Conservation (phyloP, 768 basidiomycete genomes). For the Lentinula edodes region DNA sequence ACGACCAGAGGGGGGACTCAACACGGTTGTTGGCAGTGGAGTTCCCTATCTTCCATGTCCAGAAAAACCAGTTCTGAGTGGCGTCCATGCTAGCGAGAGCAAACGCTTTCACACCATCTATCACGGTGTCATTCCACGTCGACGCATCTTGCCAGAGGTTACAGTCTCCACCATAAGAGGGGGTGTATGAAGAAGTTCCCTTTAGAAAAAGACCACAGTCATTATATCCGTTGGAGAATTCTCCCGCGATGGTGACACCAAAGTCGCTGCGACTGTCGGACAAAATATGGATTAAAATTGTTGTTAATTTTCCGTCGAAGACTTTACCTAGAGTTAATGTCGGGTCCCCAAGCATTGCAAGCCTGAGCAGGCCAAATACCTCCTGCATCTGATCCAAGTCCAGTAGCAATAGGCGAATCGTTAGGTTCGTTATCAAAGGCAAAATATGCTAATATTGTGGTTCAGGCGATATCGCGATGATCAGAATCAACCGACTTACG, state of each 20-base stretch:
- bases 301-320: no score
- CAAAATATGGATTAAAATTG: background rate
- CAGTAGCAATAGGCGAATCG: conserved; percentile 24
- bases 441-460: conserved; percentile 25
- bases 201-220: conserved; percentile 47
- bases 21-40: conserved; percentile 45
- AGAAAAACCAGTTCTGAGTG: conserved; percentile 65
- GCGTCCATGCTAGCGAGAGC: conserved; percentile 48
- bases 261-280: conserved; percentile 33
- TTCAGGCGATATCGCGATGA: background rate
- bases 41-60: conserved; percentile 78
- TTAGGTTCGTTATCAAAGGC: conserved; percentile 33
- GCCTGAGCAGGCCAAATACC: conserved; percentile 39
- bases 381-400: conserved; percentile 25
- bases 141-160: conserved; percentile 36
- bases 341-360: conserved; percentile 47
- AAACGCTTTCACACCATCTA: conserved; percentile 11
- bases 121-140: conserved; percentile 31
- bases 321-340: conserved; percentile 28
- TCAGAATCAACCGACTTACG: conserved; percentile 14
- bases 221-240: conserved; percentile 58
- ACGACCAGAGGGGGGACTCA: conserved; percentile 62
- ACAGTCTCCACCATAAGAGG: conserved; percentile 31
- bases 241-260: conserved; percentile 61
- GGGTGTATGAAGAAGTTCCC: conserved; percentile 22